Conservation (phyloP, 768 basidiomycete species). For the Terana coerulea region DNA sequence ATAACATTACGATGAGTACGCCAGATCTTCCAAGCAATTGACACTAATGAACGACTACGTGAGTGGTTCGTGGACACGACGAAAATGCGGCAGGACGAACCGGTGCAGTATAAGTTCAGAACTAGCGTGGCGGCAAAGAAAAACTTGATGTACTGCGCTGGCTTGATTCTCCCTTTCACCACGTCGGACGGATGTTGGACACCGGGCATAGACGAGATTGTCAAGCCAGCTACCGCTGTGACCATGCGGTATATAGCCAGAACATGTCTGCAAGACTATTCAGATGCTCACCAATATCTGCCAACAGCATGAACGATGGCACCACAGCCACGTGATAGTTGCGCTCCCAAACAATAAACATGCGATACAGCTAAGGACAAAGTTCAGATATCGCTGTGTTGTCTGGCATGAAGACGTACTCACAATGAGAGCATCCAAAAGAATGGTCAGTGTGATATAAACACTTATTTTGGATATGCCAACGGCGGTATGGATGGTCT, state of each 20-base stretch:
- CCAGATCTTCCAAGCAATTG: slow-evolving; percentile 25
- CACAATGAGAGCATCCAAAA: slow-evolving; percentile 28
- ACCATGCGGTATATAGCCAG: background rate
- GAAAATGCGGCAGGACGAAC: no score
- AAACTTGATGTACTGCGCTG: slow-evolving; percentile 18
- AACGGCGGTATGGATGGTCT: slow-evolving; percentile 18
- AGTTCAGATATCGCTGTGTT: background rate
- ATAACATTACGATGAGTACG: slow-evolving; percentile 16
- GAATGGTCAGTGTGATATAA: slow-evolving; percentile 22
- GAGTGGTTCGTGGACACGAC: no score
- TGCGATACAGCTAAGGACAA: slow-evolving; percentile 22
- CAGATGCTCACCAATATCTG: slow-evolving; percentile 24
- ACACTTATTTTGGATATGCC: slow-evolving; percentile 22
- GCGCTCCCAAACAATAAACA: slow-evolving; percentile 24
- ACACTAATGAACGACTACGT: slow-evolving; percentile 15
- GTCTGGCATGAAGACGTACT: background rate
- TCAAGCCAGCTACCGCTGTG: slow-evolving; percentile 21
- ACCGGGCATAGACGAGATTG: slow-evolving; percentile 13
- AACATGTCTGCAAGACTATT: background rate
- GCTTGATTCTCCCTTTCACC: slow-evolving; percentile 17
- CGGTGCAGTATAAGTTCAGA: slow-evolving; percentile 25
- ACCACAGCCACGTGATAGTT: slow-evolving; percentile 13
- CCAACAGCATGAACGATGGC: slow-evolving; percentile 23
- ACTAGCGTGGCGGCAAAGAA: slow-evolving; percentile 24
- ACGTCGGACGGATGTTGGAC: slow-evolving; percentile 18